Percentiles rank a stretch among this genome's conserved stretches.
Conservation (phyloP, 116 monocot species). For the Thalassia testudinum region DNA sequence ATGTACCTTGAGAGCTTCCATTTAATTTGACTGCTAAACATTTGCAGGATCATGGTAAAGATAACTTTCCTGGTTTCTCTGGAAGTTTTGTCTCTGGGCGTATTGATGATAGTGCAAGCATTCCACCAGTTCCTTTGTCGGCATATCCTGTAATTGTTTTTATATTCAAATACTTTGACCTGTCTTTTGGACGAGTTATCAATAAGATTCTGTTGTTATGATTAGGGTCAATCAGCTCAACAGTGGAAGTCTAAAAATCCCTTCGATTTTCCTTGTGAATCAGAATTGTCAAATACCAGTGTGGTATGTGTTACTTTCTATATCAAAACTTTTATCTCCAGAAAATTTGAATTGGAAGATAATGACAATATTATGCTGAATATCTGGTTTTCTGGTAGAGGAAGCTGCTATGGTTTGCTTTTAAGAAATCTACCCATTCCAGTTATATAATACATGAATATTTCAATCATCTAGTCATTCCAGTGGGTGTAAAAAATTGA, state of each 20-base stretch:
- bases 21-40: too few species aligned
- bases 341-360: too few species aligned
- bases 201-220: background rate
- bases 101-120: background rate
- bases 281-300: conserved; percentile 20
- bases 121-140: conserved; percentile 16
- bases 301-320: too few species aligned
- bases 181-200: background rate
- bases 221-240: conserved; percentile 19
- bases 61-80: background rate
- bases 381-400: too few species aligned
- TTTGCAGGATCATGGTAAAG: background rate
- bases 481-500: too few species aligned
- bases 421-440: too few species aligned
- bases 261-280: conserved; percentile 61
- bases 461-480: too few species aligned
- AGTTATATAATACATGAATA: too few species aligned
- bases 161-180: background rate
- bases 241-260: conserved; percentile 48
- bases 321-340: too few species aligned
- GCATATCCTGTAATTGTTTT: conserved; percentile 9
- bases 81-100: background rate
- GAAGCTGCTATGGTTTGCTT: too few species aligned
- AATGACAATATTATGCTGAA: too few species aligned
- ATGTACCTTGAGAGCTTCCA: too few species aligned